Evolutionary conservation across 2,329 filamentous ascomycete genomes (phyloP).

Genomic region (Sordariomycetes sp.): DNA sequence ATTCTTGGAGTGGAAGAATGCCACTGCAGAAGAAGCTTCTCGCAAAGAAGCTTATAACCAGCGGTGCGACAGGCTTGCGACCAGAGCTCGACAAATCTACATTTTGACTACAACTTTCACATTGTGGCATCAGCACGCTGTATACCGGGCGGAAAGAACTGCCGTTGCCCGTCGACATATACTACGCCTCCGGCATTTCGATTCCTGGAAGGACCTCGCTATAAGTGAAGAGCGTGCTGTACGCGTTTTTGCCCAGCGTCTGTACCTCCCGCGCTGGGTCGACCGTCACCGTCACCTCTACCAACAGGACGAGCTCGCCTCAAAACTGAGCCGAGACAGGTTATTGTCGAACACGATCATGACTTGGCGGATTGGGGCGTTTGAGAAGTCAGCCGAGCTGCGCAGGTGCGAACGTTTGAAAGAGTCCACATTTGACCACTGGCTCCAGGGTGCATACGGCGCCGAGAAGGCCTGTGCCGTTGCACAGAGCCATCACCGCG

Average conservation of each 20-base stretch:
- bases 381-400: not conserved
- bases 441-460: not conserved
- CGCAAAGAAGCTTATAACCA: conserved; percentile 5
- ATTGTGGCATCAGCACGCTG: conserved; percentile 54
- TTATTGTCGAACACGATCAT: not conserved
- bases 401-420: not conserved
- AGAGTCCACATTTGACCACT: not conserved
- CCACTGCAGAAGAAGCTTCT: conserved; percentile 4
- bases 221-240: not conserved
- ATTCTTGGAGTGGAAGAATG: not conserved
- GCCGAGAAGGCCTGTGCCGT: not conserved
- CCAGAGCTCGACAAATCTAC: conserved; percentile 53
- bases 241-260: not conserved
- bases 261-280: not conserved
- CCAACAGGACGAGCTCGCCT: not conserved
- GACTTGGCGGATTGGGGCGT: not conserved
- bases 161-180: conserved; percentile 60
- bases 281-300: not conserved
- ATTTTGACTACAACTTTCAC: conserved; percentile 36
- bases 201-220: conserved; percentile 11
- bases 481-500: not conserved
- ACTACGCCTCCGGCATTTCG: conserved; percentile 38
- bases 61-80: conserved; percentile 25
- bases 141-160: conserved; percentile 55
- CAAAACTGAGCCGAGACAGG: not conserved